Evolutionary conservation across 2,329 filamentous ascomycete species (phyloP).

Genomic region (Pseudogymnoascus sp.): DNA sequence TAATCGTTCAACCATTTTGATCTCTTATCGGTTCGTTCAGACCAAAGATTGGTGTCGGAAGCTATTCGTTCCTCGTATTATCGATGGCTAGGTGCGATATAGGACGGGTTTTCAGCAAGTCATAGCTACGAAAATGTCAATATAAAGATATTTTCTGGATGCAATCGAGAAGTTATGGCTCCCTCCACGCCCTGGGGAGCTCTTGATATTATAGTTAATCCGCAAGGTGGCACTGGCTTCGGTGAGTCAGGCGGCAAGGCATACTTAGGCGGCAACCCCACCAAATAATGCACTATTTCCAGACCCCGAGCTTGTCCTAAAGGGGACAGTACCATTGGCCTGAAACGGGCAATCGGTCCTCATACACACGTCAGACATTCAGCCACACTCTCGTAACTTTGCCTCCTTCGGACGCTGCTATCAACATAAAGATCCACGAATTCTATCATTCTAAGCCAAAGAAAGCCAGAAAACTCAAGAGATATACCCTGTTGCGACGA

Average conservation of each 20-base stretch:
- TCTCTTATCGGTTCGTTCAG: conserved; percentile 39
- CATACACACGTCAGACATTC: conserved; percentile 8
- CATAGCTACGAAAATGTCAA: not conserved
- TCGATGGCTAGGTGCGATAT: not conserved
- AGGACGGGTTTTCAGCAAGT: not conserved
- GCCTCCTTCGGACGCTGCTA: not conserved
- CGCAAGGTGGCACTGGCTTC: conserved; percentile 5
- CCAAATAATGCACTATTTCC: conserved; percentile 7
- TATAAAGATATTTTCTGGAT: not conserved
- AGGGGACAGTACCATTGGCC: not conserved
- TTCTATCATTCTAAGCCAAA: not conserved
- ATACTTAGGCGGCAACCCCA: not conserved
- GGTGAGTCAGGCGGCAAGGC: conserved; percentile 4
- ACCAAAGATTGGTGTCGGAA: conserved; percentile 34
- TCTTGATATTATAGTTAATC: not conserved
- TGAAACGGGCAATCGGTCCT: not conserved
- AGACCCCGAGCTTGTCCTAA: conserved; percentile 4
- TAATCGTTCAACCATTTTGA: conserved; percentile 43
- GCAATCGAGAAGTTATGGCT: not conserved
- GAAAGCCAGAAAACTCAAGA: not conserved
- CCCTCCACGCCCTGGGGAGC: not conserved
- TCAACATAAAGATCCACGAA: not conserved
- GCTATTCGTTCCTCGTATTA: conserved; percentile 40
- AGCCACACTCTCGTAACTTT: conserved; percentile 1
- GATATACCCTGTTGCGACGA: conserved; percentile 25